Evolutionary conservation across 371 early-diverging fungal species (phyloP), one percentile per base, ranked within the genome.

Genomic region (Syncephalastrum contaminatum): DNA sequence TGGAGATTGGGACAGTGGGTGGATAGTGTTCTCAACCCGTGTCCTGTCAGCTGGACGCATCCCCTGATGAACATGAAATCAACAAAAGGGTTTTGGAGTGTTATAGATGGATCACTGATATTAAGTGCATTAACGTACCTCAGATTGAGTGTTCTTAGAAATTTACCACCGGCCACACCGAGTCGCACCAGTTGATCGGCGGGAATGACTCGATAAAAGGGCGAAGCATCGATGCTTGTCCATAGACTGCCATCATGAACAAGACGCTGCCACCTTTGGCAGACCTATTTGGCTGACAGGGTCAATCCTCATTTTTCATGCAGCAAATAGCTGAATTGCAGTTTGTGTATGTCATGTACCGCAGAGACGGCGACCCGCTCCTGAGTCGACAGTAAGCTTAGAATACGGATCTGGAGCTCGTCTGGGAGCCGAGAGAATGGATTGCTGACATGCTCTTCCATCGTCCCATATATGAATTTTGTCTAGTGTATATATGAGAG

Each of bases 221-320:
- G 69, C 15, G 69, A 55, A 5, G 66, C 64, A 54, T 84, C 76
- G 46, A 82, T 70, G 1, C 51, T 61, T 25, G 69, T 62, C 84
- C 84, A 84, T 16, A 84, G 56, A 4, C 78, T 72, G 1, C 84
- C 82, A 53, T 81, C 82, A 54, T 74, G 73, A 1, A 73, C 77
- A 14, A 84, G 46, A 15, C 59, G 48, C 19, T 67, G 63, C 84
- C 84, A 84, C 44, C 62, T 64, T 21, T 53, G 71, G 54, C 73
- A 73, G 4, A 77, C 69, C 77, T 76, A 27, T 13, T 42, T 21
- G 14, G 1, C 25, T 48, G 22, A 15, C 48, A 57, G 41, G 48
- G 18, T 19, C 30, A 12, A 20, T 44, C 19, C n/a, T 16, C 22
- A 10, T 12, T 52, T 44, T 36, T 40, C n/a, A 18, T 24, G 39